Percentiles rank a stretch among this genome's conserved stretches.
Evolutionary conservation across 73 alveolate species (phyloP).

Genomic region (Paramecium sonneborni): DNA sequence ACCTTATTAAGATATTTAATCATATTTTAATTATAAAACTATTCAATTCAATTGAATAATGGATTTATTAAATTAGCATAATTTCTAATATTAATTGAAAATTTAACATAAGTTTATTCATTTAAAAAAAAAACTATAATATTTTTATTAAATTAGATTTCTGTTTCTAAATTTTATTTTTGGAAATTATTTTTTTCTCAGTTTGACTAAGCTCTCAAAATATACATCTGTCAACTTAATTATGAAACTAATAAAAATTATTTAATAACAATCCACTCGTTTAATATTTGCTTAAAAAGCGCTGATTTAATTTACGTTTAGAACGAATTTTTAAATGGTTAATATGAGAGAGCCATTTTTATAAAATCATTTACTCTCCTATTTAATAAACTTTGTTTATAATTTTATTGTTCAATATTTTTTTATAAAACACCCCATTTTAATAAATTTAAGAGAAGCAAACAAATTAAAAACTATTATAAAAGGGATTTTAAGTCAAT

Average conservation of each 20-base stretch:
- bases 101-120: not conserved
- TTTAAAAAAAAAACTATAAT: not conserved
- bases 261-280: slow-evolving; percentile 76
- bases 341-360: too few species aligned
- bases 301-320: too few species aligned
- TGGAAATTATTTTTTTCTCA: slow-evolving; percentile 42
- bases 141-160: not conserved
- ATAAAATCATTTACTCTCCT: too few species aligned
- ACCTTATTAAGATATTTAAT: not conserved
- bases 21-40: not conserved
- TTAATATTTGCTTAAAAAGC: too few species aligned
- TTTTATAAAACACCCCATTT: too few species aligned
- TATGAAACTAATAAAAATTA: slow-evolving; percentile 80
- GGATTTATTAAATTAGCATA: not conserved
- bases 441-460: too few species aligned
- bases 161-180: not conserved
- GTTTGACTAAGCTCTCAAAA: slow-evolving; percentile 76
- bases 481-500: too few species aligned
- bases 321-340: too few species aligned
- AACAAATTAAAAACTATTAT: too few species aligned
- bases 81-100: not conserved
- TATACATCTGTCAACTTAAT: slow-evolving; percentile 83
- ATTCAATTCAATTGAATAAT: not conserved
- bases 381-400: too few species aligned
- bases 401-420: too few species aligned